Conservation (phyloP, 371 early-diverging fungal genomes). For the Neoconidiobolus thromboides region DNA sequence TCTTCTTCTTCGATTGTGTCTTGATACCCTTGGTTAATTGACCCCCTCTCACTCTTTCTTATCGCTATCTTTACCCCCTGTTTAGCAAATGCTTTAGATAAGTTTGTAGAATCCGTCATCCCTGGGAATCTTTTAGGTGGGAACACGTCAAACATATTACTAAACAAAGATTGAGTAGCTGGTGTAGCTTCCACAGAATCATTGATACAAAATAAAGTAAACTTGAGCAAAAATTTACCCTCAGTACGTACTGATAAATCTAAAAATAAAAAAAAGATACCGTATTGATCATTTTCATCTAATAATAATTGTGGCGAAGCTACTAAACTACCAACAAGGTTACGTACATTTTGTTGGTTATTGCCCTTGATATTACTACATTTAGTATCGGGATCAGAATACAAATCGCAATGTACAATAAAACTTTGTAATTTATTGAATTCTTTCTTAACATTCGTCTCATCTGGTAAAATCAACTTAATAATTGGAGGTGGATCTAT, state of each 20-base stretch:
- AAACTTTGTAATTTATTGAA: neutral
- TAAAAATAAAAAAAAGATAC: conserved; percentile 91
- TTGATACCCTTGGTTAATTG: no score
- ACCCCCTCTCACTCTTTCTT: neutral
- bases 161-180: conserved; percentile 62
- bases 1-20: no score
- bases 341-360: conserved; percentile 10
- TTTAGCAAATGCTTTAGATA: conserved; percentile 80
- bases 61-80: conserved; percentile 71
- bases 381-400: conserved; percentile 11
- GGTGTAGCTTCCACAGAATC: conserved; percentile 42
- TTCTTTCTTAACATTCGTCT: neutral
- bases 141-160: conserved; percentile 64
- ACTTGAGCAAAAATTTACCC: conserved; percentile 71
- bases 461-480: conserved; percentile 14
- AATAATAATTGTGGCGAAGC: conserved; percentile 75
- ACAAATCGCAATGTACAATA: conserved; percentile 12
- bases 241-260: conserved; percentile 84
- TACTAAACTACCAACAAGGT: conserved; percentile 53
- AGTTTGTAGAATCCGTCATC: conserved; percentile 74
- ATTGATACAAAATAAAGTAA: conserved; percentile 74
- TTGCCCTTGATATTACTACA: conserved; percentile 11
- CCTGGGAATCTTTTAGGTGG: conserved; percentile 90
- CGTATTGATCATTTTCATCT: conserved; percentile 69
- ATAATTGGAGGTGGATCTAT: conserved; percentile 54